These are phyloP conservation scores for Plasmodium coatneyi DNA, from an alignment of 169 alveolate species.

Conservation along the genomic window DNA sequence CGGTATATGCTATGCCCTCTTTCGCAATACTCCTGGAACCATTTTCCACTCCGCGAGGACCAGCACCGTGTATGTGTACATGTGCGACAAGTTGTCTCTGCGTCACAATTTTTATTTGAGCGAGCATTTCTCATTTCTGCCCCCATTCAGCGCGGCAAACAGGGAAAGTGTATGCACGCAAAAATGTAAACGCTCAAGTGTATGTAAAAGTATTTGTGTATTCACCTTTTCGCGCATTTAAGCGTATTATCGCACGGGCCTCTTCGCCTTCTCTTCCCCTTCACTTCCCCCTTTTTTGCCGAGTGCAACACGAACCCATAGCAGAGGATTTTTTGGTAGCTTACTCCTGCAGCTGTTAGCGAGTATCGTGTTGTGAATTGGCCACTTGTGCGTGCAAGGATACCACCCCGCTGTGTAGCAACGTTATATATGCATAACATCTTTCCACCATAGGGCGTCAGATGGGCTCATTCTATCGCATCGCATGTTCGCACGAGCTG, in stretches of 20 bases:
- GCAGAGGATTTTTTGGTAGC: neutral
- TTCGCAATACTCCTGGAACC: neutral
- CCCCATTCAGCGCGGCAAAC: neutral
- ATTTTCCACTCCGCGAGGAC: neutral
- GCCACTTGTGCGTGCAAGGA: neutral
- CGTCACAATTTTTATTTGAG: neutral
- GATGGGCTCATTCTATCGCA: neutral
- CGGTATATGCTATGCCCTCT: neutral
- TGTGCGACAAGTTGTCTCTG: neutral
- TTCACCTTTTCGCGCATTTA: neutral
- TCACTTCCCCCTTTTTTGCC: neutral
- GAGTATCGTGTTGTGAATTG: neutral
- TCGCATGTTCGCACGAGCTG: neutral
- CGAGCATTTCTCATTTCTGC: neutral
- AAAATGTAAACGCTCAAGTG: neutral
- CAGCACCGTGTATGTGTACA: neutral
- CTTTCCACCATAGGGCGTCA: neutral
- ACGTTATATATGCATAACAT: neutral
- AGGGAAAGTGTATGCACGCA: neutral
- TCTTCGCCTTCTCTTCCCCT: neutral
- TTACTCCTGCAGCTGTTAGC: neutral
- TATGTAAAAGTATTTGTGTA: neutral
- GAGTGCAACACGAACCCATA: neutral
- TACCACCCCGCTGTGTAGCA: neutral
- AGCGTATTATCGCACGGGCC: neutral